Evolutionary conservation across 352 stramenopile species (phyloP).

Genomic region (Phytophthora nicotianae): DNA sequence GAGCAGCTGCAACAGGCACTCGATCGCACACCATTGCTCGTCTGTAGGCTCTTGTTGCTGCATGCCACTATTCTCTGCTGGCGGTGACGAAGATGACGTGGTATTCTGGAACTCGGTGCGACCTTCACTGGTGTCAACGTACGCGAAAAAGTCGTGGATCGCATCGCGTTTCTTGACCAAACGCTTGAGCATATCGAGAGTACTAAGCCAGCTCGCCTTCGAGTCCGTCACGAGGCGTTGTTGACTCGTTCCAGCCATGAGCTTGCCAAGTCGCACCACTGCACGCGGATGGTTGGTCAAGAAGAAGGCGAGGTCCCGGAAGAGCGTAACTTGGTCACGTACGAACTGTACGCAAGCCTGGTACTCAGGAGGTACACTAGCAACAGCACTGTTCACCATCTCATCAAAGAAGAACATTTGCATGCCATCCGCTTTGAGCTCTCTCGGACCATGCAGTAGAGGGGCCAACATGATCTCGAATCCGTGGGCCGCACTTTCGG

Average conservation of each 20-base stretch:
- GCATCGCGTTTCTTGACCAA: constrained; percentile 45
- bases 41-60: constrained; percentile 32
- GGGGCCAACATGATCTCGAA: constrained; percentile 55
- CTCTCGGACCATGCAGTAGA: constrained; percentile 39
- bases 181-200: constrained; percentile 54
- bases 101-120: constrained; percentile 40
- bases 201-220: constrained; percentile 52
- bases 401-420: constrained; percentile 52
- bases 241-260: constrained; percentile 40
- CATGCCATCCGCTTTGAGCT: constrained; percentile 43
- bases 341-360: constrained; percentile 43
- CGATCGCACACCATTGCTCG: constrained; percentile 48
- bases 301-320: constrained; percentile 53
- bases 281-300: constrained; percentile 52
- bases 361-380: constrained; percentile 39
- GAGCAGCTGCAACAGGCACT: constrained; percentile 47
- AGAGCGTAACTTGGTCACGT: constrained; percentile 38
- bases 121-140: constrained; percentile 45
- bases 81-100: constrained; percentile 11
- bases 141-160: constrained; percentile 57
- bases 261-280: constrained; percentile 45
- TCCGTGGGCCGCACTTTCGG: constrained; percentile 46
- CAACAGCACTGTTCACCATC: constrained; percentile 47
- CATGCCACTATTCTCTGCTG: constrained; percentile 13
- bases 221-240: constrained; percentile 46